Evolutionary conservation across 805 yeast genomes (phyloP).

Genomic region (Myxozyma neotropica): DNA sequence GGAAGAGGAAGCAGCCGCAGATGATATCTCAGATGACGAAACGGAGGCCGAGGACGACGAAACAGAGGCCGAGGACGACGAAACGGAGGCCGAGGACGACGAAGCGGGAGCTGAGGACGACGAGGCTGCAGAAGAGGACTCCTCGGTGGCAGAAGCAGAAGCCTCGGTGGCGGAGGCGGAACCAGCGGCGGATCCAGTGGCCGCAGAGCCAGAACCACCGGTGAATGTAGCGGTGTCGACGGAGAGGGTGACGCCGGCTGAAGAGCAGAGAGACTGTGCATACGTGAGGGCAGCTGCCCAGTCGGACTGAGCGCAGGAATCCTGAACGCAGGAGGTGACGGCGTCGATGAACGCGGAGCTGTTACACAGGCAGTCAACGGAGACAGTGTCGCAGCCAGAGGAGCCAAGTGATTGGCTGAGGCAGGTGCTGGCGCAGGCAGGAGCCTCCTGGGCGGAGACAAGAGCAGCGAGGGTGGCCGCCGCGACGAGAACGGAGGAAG

Average conservation of each 20-base stretch:
- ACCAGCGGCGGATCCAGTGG: neutral
- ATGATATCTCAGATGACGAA: slow-evolving; percentile 7
- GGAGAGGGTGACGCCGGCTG: slow-evolving; percentile 31
- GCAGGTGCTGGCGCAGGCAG: slow-evolving; percentile 30
- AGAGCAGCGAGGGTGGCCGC: slow-evolving; percentile 4
- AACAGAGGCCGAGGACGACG: slow-evolving; percentile 6
- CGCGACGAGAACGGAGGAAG: neutral
- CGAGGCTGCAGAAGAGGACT: slow-evolving; percentile 7
- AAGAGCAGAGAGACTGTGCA: slow-evolving; percentile 28
- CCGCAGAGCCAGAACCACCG: slow-evolving; percentile 12
- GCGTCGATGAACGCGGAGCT: slow-evolving; percentile 21
- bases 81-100: neutral
- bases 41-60: slow-evolving; percentile 5
- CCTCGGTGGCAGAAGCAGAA: slow-evolving; percentile 1
- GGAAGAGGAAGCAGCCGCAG: slow-evolving; percentile 12
- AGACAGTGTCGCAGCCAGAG: slow-evolving; percentile 29
- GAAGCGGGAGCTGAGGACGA: slow-evolving; percentile 7
- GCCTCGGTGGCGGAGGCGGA: slow-evolving; percentile 9
- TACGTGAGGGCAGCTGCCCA: slow-evolving; percentile 25
- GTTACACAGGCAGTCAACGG: slow-evolving; percentile 25
- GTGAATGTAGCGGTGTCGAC: slow-evolving; percentile 25
- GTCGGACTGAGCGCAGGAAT: slow-evolving; percentile 22
- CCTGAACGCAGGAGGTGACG: slow-evolving; percentile 29
- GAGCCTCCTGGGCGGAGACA: slow-evolving; percentile 21
- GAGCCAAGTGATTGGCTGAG: slow-evolving; percentile 20